Percentiles rank a stretch among this genome's conserved stretches.
Conservation (phyloP, 2,329 filamentous ascomycete species). For the Ceratocystis colombiana region DNA sequence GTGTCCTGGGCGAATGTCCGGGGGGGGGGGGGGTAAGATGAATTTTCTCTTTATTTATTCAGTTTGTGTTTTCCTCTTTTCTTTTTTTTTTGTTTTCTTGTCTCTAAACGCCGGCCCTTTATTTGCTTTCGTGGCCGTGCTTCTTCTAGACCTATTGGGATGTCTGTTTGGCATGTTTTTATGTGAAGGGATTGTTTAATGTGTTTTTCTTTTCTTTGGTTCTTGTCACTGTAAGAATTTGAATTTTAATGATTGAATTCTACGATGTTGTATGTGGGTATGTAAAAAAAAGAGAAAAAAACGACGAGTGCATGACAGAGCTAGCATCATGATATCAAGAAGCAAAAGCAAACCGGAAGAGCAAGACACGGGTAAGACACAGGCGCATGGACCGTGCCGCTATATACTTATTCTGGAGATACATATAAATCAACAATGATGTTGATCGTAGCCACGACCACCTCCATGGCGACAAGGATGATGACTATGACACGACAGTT, state of each 20-base stretch:
- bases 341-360: not conserved
- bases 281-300: not conserved
- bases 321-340: conserved; percentile 6
- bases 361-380: not conserved
- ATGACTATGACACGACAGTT: conserved; percentile 52
- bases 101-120: not conserved
- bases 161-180: not conserved
- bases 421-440: conserved; percentile 91
- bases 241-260: conserved; percentile 9
- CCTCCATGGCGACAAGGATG: conserved; percentile 88
- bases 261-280: not conserved
- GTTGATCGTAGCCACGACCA: conserved; percentile 83
- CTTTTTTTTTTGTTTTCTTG: conserved; percentile 3
- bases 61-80: conserved; percentile 7
- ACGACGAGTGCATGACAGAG: not conserved
- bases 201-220: not conserved
- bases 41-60: not conserved
- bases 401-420: conserved; percentile 18
- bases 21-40: not conserved
- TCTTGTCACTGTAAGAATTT: not conserved
- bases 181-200: not conserved
- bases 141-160: not conserved
- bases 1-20: not conserved
- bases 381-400: not conserved
- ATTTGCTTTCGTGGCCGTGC: not conserved